These are phyloP conservation scores for Eucalyptus fibrosa DNA, from an alignment of 345 rosid species.

Conservation along the genomic window DNA sequence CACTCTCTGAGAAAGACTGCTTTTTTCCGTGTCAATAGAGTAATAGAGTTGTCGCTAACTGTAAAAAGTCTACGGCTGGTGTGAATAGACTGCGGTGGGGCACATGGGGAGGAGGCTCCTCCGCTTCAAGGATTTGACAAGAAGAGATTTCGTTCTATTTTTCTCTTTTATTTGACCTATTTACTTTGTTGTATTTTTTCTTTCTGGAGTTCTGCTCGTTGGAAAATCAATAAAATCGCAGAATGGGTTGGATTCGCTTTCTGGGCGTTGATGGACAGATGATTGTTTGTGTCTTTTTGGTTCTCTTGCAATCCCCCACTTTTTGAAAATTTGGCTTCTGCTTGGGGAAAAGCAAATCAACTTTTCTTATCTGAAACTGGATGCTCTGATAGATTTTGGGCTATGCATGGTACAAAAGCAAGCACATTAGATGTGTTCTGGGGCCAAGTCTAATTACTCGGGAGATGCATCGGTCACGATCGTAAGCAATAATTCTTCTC, in stretches of 20 bases:
- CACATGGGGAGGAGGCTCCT: background rate
- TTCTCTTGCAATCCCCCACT: background rate
- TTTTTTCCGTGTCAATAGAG: background rate
- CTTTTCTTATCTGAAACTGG: background rate
- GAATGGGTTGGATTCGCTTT: background rate
- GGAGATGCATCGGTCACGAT: background rate
- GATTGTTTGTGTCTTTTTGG: background rate
- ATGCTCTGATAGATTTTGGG: background rate
- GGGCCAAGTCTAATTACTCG: background rate
- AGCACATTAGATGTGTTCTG: background rate
- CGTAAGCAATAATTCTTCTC: background rate
- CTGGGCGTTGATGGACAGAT: constrained; percentile 12
- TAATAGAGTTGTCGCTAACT: background rate
- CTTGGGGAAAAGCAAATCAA: background rate
- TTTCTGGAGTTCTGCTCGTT: background rate
- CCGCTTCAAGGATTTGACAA: background rate
- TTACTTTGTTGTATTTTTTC: background rate
- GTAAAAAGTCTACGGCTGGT: background rate
- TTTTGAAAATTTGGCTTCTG: background rate
- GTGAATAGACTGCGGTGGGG: background rate
- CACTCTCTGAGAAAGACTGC: background rate
- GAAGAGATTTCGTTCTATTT: background rate
- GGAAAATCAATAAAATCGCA: background rate
- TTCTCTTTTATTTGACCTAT: background rate
- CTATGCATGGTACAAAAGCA: background rate